Conservation (phyloP, 1,284 basidiomycete species). For the Tilletia horrida region DNA sequence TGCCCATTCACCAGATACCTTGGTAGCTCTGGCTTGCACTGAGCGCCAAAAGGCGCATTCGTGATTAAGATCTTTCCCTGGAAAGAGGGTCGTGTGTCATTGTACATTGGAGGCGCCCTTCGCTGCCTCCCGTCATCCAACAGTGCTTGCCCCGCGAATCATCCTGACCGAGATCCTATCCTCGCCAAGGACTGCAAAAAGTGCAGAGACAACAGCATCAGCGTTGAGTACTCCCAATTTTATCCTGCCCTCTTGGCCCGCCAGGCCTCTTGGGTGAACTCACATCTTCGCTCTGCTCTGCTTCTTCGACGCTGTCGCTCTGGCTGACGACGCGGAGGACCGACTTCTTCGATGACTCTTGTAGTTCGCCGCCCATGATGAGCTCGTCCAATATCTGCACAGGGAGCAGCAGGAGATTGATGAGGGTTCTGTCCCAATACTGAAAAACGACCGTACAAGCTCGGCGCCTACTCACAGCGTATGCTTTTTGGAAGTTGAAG, state of each 20-base stretch:
- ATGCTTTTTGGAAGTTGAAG: slow-evolving; percentile 56
- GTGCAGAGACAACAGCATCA: no score
- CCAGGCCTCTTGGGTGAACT: slow-evolving; percentile 25
- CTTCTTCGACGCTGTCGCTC: slow-evolving; percentile 54
- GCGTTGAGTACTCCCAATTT: no score
- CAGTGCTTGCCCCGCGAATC: not conserved
- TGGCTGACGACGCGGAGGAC: slow-evolving; percentile 75
- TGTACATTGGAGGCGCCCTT: no score
- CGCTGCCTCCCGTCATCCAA: not conserved
- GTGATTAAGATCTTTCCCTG: no score
- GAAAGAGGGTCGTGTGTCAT: no score
- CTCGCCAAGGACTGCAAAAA: slow-evolving; percentile 36
- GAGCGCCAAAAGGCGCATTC: no score
- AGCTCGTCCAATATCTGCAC: slow-evolving; percentile 73
- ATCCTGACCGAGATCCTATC: slow-evolving; percentile 45
- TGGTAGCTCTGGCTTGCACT: no score
- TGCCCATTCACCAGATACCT: no score
- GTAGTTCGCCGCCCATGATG: slow-evolving; percentile 94
- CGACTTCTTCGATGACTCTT: slow-evolving; percentile 97
- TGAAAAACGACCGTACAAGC: no score
- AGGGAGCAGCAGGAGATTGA: not conserved
- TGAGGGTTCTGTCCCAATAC: no score
- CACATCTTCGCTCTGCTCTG: slow-evolving; percentile 55
- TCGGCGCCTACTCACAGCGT: slow-evolving; percentile 32
- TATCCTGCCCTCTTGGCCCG: no score